Conservation (phyloP, 371 early-diverging fungal genomes). For the Scutellospora calospora region DNA sequence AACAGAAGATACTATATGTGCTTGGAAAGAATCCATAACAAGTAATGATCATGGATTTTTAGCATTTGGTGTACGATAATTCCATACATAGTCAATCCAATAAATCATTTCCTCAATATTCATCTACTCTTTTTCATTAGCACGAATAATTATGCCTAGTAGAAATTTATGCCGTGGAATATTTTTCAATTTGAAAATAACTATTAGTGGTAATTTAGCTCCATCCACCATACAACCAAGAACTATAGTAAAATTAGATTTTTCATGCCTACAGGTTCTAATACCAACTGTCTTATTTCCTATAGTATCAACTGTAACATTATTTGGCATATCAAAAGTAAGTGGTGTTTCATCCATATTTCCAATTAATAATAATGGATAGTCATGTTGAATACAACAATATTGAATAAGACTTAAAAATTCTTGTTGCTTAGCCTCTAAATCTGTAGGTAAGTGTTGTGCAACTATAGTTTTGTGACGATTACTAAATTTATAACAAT, state of each 20-base stretch:
- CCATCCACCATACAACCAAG: constrained; percentile 12
- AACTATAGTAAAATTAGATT: constrained; percentile 13
- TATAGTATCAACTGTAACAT: neutral
- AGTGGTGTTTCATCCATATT: constrained; percentile 34
- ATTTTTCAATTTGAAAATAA: neutral
- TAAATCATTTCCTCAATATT: constrained; percentile 1
- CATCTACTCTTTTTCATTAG: neutral
- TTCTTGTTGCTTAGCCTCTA: neutral
- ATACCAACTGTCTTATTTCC: neutral
- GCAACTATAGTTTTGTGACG: neutral
- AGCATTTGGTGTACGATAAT: too few species aligned
- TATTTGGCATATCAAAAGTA: constrained; percentile 2
- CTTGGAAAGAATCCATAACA: neutral
- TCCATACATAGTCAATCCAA: neutral
- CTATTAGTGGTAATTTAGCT: neutral
- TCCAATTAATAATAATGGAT: neutral
- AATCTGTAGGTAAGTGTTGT: constrained; percentile 1
- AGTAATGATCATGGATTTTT: neutral
- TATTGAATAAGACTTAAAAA: constrained; percentile 15
- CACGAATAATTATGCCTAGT: neutral
- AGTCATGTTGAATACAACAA: neutral
- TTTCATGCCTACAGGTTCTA: neutral
- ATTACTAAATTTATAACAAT: neutral
- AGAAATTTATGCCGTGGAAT: neutral
- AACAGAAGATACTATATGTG: neutral